Evolutionary conservation across 306 rosid genomes (phyloP), one percentile per base, ranked within the genome.

Genomic region (Prunus mira): DNA sequence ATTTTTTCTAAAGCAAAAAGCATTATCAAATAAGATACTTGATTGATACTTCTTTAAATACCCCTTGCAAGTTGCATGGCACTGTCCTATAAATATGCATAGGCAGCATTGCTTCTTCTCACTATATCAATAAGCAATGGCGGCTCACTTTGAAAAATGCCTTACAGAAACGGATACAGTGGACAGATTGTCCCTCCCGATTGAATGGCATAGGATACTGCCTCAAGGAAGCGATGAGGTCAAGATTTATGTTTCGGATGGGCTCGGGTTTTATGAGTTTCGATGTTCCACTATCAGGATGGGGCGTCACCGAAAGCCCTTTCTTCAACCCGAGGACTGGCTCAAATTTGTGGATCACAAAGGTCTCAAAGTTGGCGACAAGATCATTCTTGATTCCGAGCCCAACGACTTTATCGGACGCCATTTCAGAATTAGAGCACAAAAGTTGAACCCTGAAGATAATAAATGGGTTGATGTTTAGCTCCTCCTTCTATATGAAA

Each of bases 391-490:
- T 63, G 10, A 63, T 5, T 9, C 3, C 15, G 67, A 63, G 38
- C 22, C 3, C 3, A 18, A 63, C 43, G 10, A 27, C 14, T 63
- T 63, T 63, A 63, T n/a, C 2, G 45, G 45, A 63, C 2, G 12
- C n/a, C 45, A 28, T 3, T 63, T 25, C n/a, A 28, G 12, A 63
- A 27, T 28, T 27, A 63, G 19, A 3, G 67, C 19, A 6, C 19
- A 28, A 7, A 52, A 52, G 58, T 15, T 5, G 1, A 18, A 18
- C 58, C 18, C 6, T 2, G 11, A 63, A 15, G 52, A 15, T 49
- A 22, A 6, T 3, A n/a, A 12, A 13, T 63, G 67, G 22, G 73
- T 61, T 54, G 79, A 54, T 82, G 58, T 18, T 18, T 52, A 52
- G 17, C 14, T 11, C 43, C 14, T 11, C 43, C 43, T 34, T 6